Evolutionary conservation across 768 basidiomycete species (phyloP).

Genomic region (Lepiota subincarnata): DNA sequence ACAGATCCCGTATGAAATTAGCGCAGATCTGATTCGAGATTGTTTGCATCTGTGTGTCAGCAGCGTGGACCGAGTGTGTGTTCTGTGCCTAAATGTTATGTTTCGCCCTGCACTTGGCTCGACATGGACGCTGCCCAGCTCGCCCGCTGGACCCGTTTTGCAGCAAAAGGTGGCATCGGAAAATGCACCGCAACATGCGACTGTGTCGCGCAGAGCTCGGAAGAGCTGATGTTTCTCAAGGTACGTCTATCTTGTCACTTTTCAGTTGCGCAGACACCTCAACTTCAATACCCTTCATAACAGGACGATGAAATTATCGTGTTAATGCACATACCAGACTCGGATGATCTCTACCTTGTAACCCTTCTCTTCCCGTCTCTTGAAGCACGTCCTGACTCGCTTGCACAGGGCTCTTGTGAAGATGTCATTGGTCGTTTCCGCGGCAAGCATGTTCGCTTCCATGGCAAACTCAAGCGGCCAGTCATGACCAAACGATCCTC

Average conservation of each 20-base stretch:
- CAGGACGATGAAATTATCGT: slow-evolving; percentile 81
- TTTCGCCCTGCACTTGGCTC: background rate
- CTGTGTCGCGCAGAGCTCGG: slow-evolving; percentile 67
- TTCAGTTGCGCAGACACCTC: background rate
- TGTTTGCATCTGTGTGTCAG: too few species aligned
- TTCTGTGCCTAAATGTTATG: too few species aligned
- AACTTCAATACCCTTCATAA: background rate
- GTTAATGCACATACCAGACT: slow-evolving; percentile 60
- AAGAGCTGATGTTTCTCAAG: slow-evolving; percentile 87
- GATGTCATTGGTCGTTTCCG: slow-evolving; percentile 79
- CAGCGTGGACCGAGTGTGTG: too few species aligned
- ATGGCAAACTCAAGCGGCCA: slow-evolving; percentile 72
- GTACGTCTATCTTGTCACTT: slow-evolving; percentile 37
- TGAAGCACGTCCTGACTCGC: background rate
- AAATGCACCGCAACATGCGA: slow-evolving; percentile 70
- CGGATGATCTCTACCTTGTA: slow-evolving; percentile 60
- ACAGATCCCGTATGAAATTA: slow-evolving; percentile 11
- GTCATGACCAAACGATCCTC: slow-evolving; percentile 70
- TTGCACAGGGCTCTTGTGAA: slow-evolving; percentile 79
- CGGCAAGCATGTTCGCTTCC: slow-evolving; percentile 61
- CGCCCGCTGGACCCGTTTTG: slow-evolving; percentile 80
- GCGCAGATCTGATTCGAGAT: background rate
- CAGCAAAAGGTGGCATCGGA: slow-evolving; percentile 81
- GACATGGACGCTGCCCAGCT: slow-evolving; percentile 71
- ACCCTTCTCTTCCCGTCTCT: background rate